A percentile compares a stretch with the other conserved stretches of the same genome.
Conservation (phyloP, 2,329 filamentous ascomycete species). For the Coleophoma eucalyptorum region DNA sequence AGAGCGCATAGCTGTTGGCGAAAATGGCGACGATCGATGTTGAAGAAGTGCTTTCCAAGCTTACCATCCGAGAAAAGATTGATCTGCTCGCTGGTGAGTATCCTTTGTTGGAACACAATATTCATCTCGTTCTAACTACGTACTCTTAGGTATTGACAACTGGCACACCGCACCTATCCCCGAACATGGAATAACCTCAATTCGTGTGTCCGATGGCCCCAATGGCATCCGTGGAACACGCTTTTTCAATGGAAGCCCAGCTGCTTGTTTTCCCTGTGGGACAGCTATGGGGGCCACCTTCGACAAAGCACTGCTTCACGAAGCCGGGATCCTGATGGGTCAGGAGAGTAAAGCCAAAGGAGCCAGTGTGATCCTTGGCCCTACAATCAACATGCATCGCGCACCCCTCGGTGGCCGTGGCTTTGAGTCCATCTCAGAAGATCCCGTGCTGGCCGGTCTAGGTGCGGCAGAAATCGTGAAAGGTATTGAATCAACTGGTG, state of each 20-base stretch:
- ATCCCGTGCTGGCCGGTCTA: slow-evolving; percentile 37
- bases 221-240: slow-evolving; percentile 29
- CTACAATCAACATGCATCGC: slow-evolving; percentile 45
- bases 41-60: slow-evolving; percentile 45
- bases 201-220: slow-evolving; percentile 30
- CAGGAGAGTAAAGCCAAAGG: slow-evolving; percentile 65
- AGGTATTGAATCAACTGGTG: slow-evolving; percentile 35
- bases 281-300: slow-evolving; percentile 58
- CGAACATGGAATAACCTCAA: slow-evolving; percentile 24
- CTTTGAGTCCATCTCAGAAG: slow-evolving; percentile 42
- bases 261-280: slow-evolving; percentile 40
- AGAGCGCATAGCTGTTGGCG: too few species aligned
- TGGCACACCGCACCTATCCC: slow-evolving; percentile 29
- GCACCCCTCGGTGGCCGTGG: slow-evolving; percentile 39
- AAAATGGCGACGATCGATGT: slow-evolving; percentile 33
- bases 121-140: background rate
- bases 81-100: slow-evolving; percentile 42
- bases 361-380: slow-evolving; percentile 68
- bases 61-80: slow-evolving; percentile 45
- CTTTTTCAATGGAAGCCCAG: slow-evolving; percentile 34
- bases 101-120: background rate
- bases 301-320: slow-evolving; percentile 58
- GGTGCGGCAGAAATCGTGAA: slow-evolving; percentile 34
- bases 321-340: slow-evolving; percentile 63
- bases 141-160: slow-evolving; percentile 20